Evolutionary conservation across 345 rosid species (phyloP), one percentile per base, ranked within the genome.

Genomic region (Anastatica hierochuntica): DNA sequence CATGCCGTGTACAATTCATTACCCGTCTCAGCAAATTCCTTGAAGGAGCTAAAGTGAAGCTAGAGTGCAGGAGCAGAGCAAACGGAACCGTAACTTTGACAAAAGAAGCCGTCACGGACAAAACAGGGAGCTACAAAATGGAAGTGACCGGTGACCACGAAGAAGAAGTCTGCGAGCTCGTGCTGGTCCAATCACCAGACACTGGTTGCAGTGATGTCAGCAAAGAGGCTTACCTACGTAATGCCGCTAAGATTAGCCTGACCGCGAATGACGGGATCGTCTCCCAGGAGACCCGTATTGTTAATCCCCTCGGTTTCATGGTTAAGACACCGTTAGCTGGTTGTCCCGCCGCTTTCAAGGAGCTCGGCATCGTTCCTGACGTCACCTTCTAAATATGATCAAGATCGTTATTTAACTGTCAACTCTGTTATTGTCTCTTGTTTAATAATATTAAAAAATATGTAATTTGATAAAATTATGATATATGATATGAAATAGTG

Each of bases 241-340:
- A 62, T 29, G 68, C 70, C 13, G 77, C 82, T 10, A 67, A 76
- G 63, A 29, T 84, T 18, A 62, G 74, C 57, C 59, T 81, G 34
- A 72, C 85, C 37, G 60, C 57, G 0, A 53, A 77, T 50, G 78
- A 69, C 34, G 86, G 86, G 51, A 58, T 81, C 15, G 66, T 58
- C 8, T 50, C 78, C 5, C 27, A 69, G 40, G 74, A 63, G 2
- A 26, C 43, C 15, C 76, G 84, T 43, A n/a, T 14, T 2, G 84
- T 74, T 24, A 82, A 67, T 58, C 89, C 94, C 43, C 77, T 85
- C 6, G 81, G 83, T 15, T 79, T 77, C 79, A 56, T 76, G 79
- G 74, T 33, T 60, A 43, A 75, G 57, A 48, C 66, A 3, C 68
- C 77, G 33, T 68, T 68, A 8, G 41, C 81, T 12, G 76, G 66